phyloP scores from a whole-genome alignment of 2,329 filamentous ascomycete species.

The Hymenoscyphus infarciens region DNA sequence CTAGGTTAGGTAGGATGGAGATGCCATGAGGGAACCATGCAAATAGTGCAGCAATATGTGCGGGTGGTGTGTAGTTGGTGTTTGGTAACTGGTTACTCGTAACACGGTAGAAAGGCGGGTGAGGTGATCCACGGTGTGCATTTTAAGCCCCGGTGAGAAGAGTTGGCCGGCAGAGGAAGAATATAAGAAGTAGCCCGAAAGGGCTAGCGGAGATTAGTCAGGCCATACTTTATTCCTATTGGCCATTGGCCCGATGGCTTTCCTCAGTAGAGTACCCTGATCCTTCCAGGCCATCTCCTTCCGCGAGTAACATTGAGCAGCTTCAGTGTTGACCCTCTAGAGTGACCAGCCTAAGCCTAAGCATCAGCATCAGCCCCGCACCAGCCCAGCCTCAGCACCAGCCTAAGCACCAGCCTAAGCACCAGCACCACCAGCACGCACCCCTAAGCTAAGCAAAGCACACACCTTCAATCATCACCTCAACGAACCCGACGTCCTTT shows the following conservation, averaged over 20 bases:
- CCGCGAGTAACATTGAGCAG: background rate
- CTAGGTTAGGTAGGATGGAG: background rate
- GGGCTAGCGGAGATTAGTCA: background rate
- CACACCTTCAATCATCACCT: background rate
- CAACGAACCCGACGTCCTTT: background rate
- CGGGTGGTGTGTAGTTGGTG: background rate
- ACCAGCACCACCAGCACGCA: background rate
- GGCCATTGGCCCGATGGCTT: too few relatives aligned
- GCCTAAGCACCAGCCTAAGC: too few relatives aligned
- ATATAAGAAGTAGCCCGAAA: background rate
- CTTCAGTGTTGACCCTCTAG: background rate
- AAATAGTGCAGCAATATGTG: background rate
- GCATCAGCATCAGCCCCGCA: too few relatives aligned
- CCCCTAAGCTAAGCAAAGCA: background rate
- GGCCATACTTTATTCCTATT: background rate
- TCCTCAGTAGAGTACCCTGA: too few relatives aligned
- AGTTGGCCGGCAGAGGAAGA: background rate
- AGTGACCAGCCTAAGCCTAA: background rate
- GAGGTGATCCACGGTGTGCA: background rate
- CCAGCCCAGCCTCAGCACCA: too few relatives aligned
- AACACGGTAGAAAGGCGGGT: background rate
- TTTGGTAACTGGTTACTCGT: background rate
- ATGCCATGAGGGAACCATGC: constrained; percentile 1
- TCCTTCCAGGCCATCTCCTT: background rate
- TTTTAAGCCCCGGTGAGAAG: background rate